Base-by-base conservation (phyloP, 2,329 filamentous ascomycete species). In the Pseudogymnoascus sp. region DNA sequence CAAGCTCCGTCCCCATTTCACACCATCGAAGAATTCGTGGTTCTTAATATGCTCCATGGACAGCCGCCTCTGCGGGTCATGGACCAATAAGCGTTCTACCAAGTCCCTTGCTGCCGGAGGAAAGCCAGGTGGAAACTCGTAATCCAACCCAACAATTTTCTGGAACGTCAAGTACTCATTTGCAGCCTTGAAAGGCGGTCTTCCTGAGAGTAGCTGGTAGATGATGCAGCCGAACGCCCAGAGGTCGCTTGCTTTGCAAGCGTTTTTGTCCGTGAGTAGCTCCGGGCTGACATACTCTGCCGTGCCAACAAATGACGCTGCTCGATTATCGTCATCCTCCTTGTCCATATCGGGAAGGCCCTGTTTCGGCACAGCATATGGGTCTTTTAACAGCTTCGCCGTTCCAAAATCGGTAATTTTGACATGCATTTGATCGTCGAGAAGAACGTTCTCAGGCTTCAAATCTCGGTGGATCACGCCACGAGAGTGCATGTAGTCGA, bases 381-480 rank as follows among this genome's bases (percentile, higher is more conserved):
- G 82, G 67, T 82, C 81, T 60, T 88, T 87, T 53, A 99, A 80
- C 66, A 99, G 85, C 75, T 97, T 97, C n/a, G 95, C 95, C 0
- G 95, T 99, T 44, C 95, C 95, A 73, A 99, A 99, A 76, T 99
- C 95, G 6, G 95, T 99, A 68, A 99, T 97, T 75, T 99, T 99
- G 77, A 97, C 88, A 71, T 97, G 91, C 90, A 97, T 96, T 72
- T 96, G 89, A 67, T 93, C 89, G 74, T 99, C 95, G 38, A 99
- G 81, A 5, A 99, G 83, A 3, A 99, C 93, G 68, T 99, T 99
- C 74, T 99, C 95, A 0, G 95, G 95, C 73, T 99, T 99, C 68
- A 99, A 76, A 73, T 99, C 95, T 67, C 95, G 89, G 75, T 99
- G 95, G 65, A 99, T 97, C 23, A 99, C 92, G 21, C 93, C 95